Percentiles rank a stretch among this genome's conserved stretches.
Conservation (phyloP, 2,329 filamentous ascomycete genomes). For the Juglanconis sp. region DNA sequence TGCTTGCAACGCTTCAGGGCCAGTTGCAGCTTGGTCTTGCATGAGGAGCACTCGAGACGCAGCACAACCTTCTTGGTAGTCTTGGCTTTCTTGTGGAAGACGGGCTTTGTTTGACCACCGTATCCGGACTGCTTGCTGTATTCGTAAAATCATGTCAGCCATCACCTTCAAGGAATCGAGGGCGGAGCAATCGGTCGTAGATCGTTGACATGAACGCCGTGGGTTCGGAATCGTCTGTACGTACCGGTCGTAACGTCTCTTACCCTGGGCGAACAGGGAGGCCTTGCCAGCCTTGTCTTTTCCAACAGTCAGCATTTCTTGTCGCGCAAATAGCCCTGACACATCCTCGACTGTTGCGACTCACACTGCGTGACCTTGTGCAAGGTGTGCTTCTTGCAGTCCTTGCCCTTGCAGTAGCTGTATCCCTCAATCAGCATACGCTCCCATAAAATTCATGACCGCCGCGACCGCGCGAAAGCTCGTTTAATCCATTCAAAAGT, state of each 20-base stretch:
- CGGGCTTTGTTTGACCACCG: constrained; percentile 99
- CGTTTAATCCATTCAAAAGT: constrained; percentile 43
- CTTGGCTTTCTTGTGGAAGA: constrained; percentile 99
- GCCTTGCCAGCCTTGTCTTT: constrained; percentile 62
- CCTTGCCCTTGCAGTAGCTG: constrained; percentile 77
- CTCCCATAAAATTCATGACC: background rate
- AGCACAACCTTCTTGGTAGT: constrained; percentile 99
- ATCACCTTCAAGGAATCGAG: background rate
- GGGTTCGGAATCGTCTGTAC: constrained; percentile 4
- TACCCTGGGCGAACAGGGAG: constrained; percentile 68
- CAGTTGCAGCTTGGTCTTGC: constrained; percentile 98
- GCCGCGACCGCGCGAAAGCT: constrained; percentile 2
- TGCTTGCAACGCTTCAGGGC: constrained; percentile 99
- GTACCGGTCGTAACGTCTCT: constrained; percentile 92
- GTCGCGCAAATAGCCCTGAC: background rate
- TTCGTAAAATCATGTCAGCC: constrained; percentile 4
- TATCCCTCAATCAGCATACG: constrained; percentile 10
- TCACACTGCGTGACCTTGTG: constrained; percentile 75
- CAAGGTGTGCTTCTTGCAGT: constrained; percentile 75
- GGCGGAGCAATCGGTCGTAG: background rate
- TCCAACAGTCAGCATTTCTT: constrained; percentile 1
- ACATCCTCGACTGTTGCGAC: background rate
- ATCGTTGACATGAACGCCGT: background rate
- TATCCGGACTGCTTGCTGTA: constrained; percentile 63
- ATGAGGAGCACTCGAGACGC: constrained; percentile 93